Conservation (phyloP, 2,329 filamentous ascomycete genomes). For the Teratosphaeria viscida region DNA sequence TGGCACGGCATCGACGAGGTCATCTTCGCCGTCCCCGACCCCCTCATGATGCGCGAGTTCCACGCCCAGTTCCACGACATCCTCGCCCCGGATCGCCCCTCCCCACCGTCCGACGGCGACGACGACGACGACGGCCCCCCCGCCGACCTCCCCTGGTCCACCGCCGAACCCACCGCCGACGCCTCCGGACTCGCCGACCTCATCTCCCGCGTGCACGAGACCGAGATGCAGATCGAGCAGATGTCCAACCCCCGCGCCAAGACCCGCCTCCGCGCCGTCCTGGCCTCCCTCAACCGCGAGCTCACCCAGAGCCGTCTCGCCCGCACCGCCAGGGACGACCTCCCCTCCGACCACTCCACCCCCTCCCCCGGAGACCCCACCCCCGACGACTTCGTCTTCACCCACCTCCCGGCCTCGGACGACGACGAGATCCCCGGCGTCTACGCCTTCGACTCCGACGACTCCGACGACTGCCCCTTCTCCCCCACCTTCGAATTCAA, state of each 20-base stretch:
- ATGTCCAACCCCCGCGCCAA: conserved; percentile 19
- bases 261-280: conserved; percentile 21
- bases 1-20: conserved; percentile 39
- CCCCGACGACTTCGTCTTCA: conserved; percentile 13
- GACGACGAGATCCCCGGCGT: conserved; percentile 13
- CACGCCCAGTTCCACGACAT: conserved; percentile 24
- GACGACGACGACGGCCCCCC: neutral
- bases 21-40: conserved; percentile 49
- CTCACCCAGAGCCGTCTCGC: conserved; percentile 23
- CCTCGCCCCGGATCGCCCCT: conserved; percentile 11
- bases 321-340: conserved; percentile 15
- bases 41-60: conserved; percentile 44
- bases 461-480: neutral
- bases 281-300: conserved; percentile 23
- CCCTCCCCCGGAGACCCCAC: conserved; percentile 10
- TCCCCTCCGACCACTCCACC: conserved; percentile 7
- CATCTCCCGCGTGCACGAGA: conserved; percentile 21
- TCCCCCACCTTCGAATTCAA: conserved; percentile 1
- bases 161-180: conserved; percentile 7
- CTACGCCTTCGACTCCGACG: neutral
- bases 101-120: neutral
- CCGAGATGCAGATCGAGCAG: conserved; percentile 26
- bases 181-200: conserved; percentile 12
- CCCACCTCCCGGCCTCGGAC: conserved; percentile 12
- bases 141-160: conserved; percentile 4